Conservation (phyloP, 371 early-diverging fungal species). For the Apophysomyces elegans region DNA sequence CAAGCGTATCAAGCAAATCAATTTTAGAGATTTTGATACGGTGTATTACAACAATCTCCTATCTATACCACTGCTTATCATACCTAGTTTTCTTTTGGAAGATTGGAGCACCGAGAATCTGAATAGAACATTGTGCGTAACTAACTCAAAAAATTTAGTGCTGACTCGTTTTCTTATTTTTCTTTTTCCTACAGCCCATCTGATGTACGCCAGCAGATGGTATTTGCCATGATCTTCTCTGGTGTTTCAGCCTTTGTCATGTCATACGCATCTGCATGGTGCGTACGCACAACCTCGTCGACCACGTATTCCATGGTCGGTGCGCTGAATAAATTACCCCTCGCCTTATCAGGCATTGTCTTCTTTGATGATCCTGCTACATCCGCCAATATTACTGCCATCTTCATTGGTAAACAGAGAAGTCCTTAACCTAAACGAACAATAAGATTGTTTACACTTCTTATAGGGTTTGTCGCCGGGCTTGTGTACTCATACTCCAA, state of each 20-base stretch:
- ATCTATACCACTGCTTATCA: conserved; percentile 83
- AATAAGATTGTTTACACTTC: no score
- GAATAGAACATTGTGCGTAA: conserved; percentile 58
- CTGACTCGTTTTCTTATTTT: conserved; percentile 2
- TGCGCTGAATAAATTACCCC: conserved; percentile 97
- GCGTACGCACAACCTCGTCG: conserved; percentile 92
- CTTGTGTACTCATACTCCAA: conserved; percentile 1
- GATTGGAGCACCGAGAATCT: conserved; percentile 67
- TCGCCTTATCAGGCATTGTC: conserved; percentile 94
- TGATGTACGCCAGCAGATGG: conserved; percentile 56
- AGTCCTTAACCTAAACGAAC: conserved; percentile 7
- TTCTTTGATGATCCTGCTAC: conserved; percentile 92
- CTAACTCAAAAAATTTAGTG: background rate
- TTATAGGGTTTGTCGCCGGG: background rate
- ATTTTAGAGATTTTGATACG: conserved; percentile 94
- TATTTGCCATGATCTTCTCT: conserved; percentile 80
- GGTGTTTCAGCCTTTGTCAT: conserved; percentile 92
- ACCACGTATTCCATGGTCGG: conserved; percentile 99
- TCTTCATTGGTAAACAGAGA: conserved; percentile 60
- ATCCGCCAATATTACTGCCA: conserved; percentile 78
- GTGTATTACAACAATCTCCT: conserved; percentile 97
- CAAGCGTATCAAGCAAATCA: conserved; percentile 79
- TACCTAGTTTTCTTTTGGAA: conserved; percentile 81
- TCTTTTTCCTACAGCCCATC: conserved; percentile 36
- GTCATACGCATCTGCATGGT: conserved; percentile 93